Evolutionary conservation across 2,329 filamentous ascomycete genomes (phyloP), one percentile per base, ranked within the genome.

Genomic region (Sarocladium kiliense): DNA sequence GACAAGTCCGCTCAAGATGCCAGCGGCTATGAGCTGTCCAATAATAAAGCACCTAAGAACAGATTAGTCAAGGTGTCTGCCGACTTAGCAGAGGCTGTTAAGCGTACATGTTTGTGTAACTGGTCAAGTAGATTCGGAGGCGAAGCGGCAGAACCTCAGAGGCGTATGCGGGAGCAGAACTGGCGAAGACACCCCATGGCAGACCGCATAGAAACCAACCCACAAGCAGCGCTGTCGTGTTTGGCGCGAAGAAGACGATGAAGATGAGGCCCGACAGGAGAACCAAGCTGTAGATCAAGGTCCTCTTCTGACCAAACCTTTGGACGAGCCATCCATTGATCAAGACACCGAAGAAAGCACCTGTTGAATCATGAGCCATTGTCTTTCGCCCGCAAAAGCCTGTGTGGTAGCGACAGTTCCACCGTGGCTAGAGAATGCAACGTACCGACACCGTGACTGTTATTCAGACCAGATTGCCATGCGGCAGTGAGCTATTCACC

Each of bases 401-500:
- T n/a, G n/a, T n/a, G 16, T 39, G 9, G 12, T 39, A 39, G 7
- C 18, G 7, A 39, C 30, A 12, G 30, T 12, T 32, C 12, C 30
- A 12, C 12, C 30, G n/a, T n/a, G n/a, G n/a, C n/a, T n/a, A n/a
- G 12, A 32, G 30, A 7, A 7, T 39, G 36, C n/a, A 39, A 44
- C 41, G 18, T 25, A 44, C 41, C 41, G 12, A 74, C 68, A 23
- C 68, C 63, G 0, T 70, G 66, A 9, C 68, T 74, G 41, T 74
- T 74, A 32, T 65, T 65, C 1, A 80, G 62, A 0, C 68, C 75
- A 1, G 74, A 69, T 60, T 79, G 75, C 78, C 78, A 80, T 3
- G 69, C 59, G 0, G 74, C 70, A 1, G 71, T 65, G 41, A 80
- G 65, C 57, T 77, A 30, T 32, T 23, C 30, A 12, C 30, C 37